Percentiles rank a stretch among this genome's conserved stretches.
These are phyloP conservation scores for Erodium moschatum DNA, from an alignment of 441 rosid genomes.

Conservation along the genomic window DNA sequence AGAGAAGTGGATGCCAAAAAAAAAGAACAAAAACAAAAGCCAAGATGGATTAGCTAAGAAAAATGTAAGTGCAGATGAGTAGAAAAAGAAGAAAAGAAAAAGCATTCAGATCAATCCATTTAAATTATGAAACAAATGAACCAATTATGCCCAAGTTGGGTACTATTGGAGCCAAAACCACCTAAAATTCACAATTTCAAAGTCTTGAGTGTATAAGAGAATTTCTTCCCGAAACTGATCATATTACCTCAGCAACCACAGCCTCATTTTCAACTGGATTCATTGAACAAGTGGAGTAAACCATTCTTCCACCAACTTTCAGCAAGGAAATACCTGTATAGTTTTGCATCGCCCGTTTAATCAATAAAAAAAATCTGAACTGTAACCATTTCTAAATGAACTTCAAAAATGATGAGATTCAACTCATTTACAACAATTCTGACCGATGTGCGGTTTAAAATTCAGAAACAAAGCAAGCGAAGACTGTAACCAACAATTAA, in stretches of 20 bases:
- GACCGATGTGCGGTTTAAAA: background rate
- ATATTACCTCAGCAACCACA: conserved; percentile 84
- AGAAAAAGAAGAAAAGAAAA: background rate
- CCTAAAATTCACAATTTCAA: background rate
- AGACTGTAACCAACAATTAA: background rate
- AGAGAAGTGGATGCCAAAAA: conserved; percentile 14
- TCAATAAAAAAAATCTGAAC: background rate
- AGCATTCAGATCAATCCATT: background rate
- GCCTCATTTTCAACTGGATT: conserved; percentile 97
- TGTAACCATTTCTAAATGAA: background rate
- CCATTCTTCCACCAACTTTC: conserved; percentile 93
- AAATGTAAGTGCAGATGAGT: background rate
- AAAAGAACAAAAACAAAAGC: background rate
- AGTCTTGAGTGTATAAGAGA: background rate
- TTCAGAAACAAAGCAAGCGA: background rate
- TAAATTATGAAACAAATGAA: background rate
- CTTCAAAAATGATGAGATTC: background rate
- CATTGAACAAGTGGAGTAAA: conserved; percentile 98
- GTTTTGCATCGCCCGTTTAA: background rate
- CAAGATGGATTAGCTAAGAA: background rate
- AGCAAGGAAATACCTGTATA: conserved; percentile 62
- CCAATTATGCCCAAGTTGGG: background rate
- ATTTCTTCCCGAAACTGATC: background rate
- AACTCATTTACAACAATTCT: background rate
- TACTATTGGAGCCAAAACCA: background rate